Evolutionary conservation across 2,329 filamentous ascomycete genomes (phyloP), one percentile per base, ranked within the genome.

Genomic region (Hirsutella minnesotensis): DNA sequence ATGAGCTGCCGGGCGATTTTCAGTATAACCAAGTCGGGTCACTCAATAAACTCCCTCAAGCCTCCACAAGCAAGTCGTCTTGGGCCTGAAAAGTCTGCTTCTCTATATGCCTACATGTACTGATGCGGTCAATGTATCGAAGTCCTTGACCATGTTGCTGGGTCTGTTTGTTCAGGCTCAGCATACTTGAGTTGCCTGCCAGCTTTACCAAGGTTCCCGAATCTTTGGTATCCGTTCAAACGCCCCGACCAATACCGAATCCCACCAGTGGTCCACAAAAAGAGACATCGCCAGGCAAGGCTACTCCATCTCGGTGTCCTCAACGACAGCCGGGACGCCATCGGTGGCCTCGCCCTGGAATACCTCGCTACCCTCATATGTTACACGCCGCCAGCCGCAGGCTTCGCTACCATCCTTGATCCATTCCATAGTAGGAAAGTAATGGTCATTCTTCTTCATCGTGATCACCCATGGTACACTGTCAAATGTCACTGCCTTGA

Each of bases 381-480:
- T 78, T 18, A 79, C 68, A 31, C 79, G 67, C 42, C 69, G 69
- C 79, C 79, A 83, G 40, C 78, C 78, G 48, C 72, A 78, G 2
- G 69, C 62, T 48, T 78, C 75, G 7, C 63, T 63, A 13, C 64
- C 57, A 49, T 83, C 79, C 60, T 81, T 82, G 61, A 79, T 74
- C 72, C 78, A 81, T 55, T 83, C 80, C 61, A 78, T 75, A 1
- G 78, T 83, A 0, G 80, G 79, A 63, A 83, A 84, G 61, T 98
- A 98, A 64, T 98, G 92, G 59, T 98, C 90, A 54, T 95, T 95
- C 76, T 96, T 96, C 79, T 98, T 98, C 86, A 98, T 95, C 9
- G 92, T 98, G 33, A 94, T 86, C n/a, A 98, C 88, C 88, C 92
- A 98, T 3, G 90, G 90, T 9, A 98, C 88, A 56, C 94, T 94